Evolutionary conservation across 2,329 filamentous ascomycete genomes (phyloP), one percentile per base, ranked within the genome.

Genomic region (Sphaerulina vaccinii): DNA sequence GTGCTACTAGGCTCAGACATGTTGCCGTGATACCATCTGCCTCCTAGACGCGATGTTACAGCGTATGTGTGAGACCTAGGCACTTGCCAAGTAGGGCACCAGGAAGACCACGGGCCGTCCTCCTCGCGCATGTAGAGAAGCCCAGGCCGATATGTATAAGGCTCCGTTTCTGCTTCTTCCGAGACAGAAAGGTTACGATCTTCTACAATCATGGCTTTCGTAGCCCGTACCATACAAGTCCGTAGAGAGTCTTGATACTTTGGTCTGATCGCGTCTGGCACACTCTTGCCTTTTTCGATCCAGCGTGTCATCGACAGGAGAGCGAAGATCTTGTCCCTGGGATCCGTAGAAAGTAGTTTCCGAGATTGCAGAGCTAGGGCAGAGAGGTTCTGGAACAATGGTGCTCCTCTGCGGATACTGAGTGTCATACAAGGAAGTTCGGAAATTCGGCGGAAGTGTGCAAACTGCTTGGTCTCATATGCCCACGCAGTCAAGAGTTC

Each of bases 401-500:
- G 32, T 35, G 32, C 32, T 5, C 32, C 32, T 6, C 32, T 11
- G 32, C 32, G 32, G 5, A 35, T 35, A n/a, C 32, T 35, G 6
- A n/a, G 5, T 11, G 32, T 35, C 13, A 35, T 5, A 15, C 32
- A 35, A 5, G 32, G 32, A 5, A 35, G 32, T 15, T 5, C 32
- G 13, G 32, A 15, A 35, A 35, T 35, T 5, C 13, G 5, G 32
- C 32, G 32, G 11, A 35, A 35, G 13, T 35, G 5, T 15, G 13
- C 6, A 11, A 11, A 35, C 13, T 35, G 32, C 32, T 35, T 35
- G 5, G 32, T 35, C 13, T 35, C 32, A n/a, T 35, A n/a, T n/a
- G 32, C 32, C 32, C 32, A 35, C 13, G 16, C 46, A n/a, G 52
- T 43, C 9, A 55, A 24, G 1, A 36, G 16, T 3, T 42, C 47